Evolutionary conservation across 2,329 filamentous ascomycete genomes (phyloP), one percentile per base, ranked within the genome.

Genomic region (Calonectria pauciramosa): DNA sequence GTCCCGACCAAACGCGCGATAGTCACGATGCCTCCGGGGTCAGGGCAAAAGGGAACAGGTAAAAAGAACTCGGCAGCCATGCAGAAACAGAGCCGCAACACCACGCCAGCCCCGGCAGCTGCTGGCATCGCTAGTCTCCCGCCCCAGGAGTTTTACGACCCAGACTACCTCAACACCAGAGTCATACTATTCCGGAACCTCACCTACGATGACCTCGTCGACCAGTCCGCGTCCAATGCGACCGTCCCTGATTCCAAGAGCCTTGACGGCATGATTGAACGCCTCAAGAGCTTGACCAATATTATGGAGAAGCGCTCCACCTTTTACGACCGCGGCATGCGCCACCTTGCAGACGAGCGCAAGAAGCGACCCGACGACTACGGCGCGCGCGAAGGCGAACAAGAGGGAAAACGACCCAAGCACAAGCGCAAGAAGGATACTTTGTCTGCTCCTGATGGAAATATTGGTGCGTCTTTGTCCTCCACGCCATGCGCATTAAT

Each of bases 371-470:
- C 89, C 38, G 90, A 92, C 71, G 90, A 92, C 68, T 87, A 84
- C 60, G 86, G 91, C 76, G 73, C 88, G 88, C 80, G 87, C 77
- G 75, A 82, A 88, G 88, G 84, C 34, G 90, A 91, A 56, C 87
- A 87, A 75, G 87, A 88, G 68, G 84, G 86, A 28, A 91, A 91
- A 80, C 90, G 91, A 82, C 86, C 88, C 30, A 96, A 96, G 84
- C 90, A 94, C 77, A 96, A 95, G 89, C 96, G 95, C 87, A 93
- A 94, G 83, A 96, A 95, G 10, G 92, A 93, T 72, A 88, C 84
- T 69, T 86, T 90, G 38, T 88, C 88, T 73, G 89, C 91, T 11
- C 91, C 94, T 75, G 84, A 79, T 36, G 80, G 79, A 56, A 82
- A 80, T 56, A 75, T 77, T 63, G 83, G 84, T 86, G 82, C 69